phyloP scores from a whole-genome alignment of 2,329 filamentous ascomycete species.

The Botrytis paeoniae region DNA sequence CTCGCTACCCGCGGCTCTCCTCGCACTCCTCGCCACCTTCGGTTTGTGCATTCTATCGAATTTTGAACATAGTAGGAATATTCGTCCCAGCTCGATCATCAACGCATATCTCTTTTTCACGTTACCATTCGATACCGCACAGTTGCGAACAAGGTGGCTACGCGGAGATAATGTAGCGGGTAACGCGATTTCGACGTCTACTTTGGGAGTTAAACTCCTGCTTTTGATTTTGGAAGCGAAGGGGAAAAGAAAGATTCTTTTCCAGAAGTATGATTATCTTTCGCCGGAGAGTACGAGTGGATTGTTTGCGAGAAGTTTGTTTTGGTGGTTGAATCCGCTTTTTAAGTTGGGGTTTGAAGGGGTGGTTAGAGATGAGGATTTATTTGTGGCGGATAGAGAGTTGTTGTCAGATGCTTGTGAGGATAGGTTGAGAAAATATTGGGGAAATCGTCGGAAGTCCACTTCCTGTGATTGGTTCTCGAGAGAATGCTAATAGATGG shows the following conservation, averaged over 20 bases:
- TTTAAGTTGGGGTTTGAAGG: slow-evolving; percentile 36
- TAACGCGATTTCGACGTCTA: slow-evolving; percentile 15
- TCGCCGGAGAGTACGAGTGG: slow-evolving; percentile 38
- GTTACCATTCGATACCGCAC: slow-evolving; percentile 29
- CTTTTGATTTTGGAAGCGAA: slow-evolving; percentile 27
- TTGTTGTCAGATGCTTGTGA: slow-evolving; percentile 23
- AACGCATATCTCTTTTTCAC: slow-evolving; percentile 31
- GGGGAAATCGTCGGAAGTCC: slow-evolving; percentile 22
- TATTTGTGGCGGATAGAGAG: slow-evolving; percentile 27
- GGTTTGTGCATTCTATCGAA: neutral
- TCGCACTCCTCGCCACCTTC: slow-evolving; percentile 25
- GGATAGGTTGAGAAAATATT: slow-evolving; percentile 21
- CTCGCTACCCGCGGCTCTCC: slow-evolving; percentile 28
- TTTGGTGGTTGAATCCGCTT: slow-evolving; percentile 40
- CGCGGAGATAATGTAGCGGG: slow-evolving; percentile 5
- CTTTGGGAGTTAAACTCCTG: slow-evolving; percentile 21
- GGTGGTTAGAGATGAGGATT: slow-evolving; percentile 34
- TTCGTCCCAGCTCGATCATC: slow-evolving; percentile 30
- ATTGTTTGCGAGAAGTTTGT: slow-evolving; percentile 38
- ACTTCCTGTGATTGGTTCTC: neutral
- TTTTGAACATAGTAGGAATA: slow-evolving; percentile 15
- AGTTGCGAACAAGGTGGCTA: slow-evolving; percentile 24
- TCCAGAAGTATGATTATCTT: slow-evolving; percentile 11
- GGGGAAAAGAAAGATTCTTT: slow-evolving; percentile 26
- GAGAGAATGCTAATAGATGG: slow-evolving; percentile 14